These are phyloP conservation scores for Tuber indicum DNA, from an alignment of 495 filamentous ascomycete genomes.

Conservation along the genomic window DNA sequence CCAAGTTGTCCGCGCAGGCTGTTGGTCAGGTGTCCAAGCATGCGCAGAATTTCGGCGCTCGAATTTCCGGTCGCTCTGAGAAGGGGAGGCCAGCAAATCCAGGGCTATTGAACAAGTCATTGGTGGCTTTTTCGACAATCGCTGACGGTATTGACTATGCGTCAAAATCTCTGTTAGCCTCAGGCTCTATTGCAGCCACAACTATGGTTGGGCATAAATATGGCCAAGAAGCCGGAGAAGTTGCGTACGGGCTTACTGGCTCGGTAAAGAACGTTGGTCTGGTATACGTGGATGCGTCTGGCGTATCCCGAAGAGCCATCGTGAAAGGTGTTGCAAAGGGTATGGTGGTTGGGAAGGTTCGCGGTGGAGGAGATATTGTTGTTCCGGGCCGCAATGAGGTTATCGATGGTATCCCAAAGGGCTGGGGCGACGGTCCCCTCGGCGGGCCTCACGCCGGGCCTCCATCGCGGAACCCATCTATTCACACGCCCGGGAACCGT, in stretches of 20 bases:
- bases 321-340: slow-evolving; percentile 93
- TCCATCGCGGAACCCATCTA: slow-evolving; percentile 12
- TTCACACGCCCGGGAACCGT: slow-evolving; percentile 11
- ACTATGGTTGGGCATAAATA: slow-evolving; percentile 77
- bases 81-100: slow-evolving; percentile 63
- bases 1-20: slow-evolving; percentile 72
- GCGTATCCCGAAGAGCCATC: slow-evolving; percentile 78
- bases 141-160: slow-evolving; percentile 88
- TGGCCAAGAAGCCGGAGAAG: slow-evolving; percentile 70
- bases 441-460: slow-evolving; percentile 26
- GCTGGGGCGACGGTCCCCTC: slow-evolving; percentile 24
- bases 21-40: slow-evolving; percentile 71
- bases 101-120: slow-evolving; percentile 82
- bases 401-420: slow-evolving; percentile 44
- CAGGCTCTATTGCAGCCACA: slow-evolving; percentile 66
- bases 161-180: slow-evolving; percentile 64
- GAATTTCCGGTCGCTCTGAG: slow-evolving; percentile 51
- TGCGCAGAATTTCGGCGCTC: slow-evolving; percentile 83
- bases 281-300: slow-evolving; percentile 95
- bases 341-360: slow-evolving; percentile 91
- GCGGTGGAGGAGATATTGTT: slow-evolving; percentile 73
- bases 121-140: slow-evolving; percentile 95
- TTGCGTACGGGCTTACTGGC: slow-evolving; percentile 66
- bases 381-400: slow-evolving; percentile 71
- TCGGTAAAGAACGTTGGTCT: slow-evolving; percentile 92